Evolutionary conservation across 495 filamentous ascomycete species (phyloP), one percentile per base, ranked within the genome.

Genomic region (Neurospora sp.): DNA sequence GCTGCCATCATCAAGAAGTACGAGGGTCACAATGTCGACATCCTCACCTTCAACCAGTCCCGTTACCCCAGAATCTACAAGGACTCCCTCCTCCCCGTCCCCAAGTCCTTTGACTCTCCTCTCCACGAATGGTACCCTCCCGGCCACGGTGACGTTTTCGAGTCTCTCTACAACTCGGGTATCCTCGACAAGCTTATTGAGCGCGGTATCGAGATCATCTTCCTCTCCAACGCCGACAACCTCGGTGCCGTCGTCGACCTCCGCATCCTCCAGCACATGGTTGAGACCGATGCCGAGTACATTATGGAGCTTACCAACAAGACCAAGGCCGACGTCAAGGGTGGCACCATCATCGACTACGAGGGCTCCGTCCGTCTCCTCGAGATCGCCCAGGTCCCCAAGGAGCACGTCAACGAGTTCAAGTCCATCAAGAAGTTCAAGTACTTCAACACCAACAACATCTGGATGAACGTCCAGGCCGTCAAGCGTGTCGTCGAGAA

Each of bases 341-440:
- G 96, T 91, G 96, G 96, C 86, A 99, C 96, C 80, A 99, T 99
- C 86, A 99, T 99, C 82, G 94, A 99, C 87, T 97, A 97, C 84
- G 96, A 99, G 80, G 95, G 94, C 78, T 93, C 92, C 74, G 96
- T 94, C 77, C 94, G 96, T 79, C 91, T 99, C 46, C 91, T 99
- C 42, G 96, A 99, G 88, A 97, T 99, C 77, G 96, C 96, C 14
- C 96, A 99, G 86, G 96, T 99, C n/a, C 96, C 96, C 85, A 98
- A 97, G 89, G 94, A 98, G 86, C 95, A 99, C 86, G 92, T 93
- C 80, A 98, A 99, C 86, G 96, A 99, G 86, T 99, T 99, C 93
- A 99, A 99, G 91, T 98, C 96, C 70, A 99, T 99, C 87, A 99
- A 98, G 92, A 99, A 99, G 88, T 99, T 99, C 91, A 98, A 97